Evolutionary conservation across 805 yeast species (phyloP), one percentile per base, ranked within the genome.

Genomic region (Sugiyamaella chiloensis): DNA sequence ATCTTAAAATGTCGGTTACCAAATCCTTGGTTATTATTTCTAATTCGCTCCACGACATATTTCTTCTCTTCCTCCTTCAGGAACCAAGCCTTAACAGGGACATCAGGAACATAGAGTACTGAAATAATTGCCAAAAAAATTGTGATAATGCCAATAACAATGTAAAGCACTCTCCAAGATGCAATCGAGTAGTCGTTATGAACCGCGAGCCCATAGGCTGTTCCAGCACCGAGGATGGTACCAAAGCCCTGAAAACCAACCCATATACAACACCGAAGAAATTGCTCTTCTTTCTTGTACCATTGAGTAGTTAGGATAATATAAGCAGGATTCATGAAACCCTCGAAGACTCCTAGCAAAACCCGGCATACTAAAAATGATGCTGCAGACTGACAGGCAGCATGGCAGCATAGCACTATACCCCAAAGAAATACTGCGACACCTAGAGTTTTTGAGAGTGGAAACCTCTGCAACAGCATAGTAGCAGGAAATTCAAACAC

Each of bases 381-480:
- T 6, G 74, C 66, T 48, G 69, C 75, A 21, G 61, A 64, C 32
- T 69, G 1, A 73, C 76, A 16, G 14, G 40, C 42, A 2, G 83
- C 72, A 52, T 75, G 79, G 16, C 77, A 66, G 34, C 77, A 69
- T 23, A 81, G 63, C n/a, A 80, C 60, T 24, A 60, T 56, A 17
- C 88, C 88, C 89, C 89, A 84, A 0, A 77, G 39, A 14, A 80
- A 57, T 31, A 83, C 73, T 51, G 74, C 72, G 1, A 63, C 51
- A 6, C 77, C 67, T 2, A 76, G 69, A 2, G 79, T 64, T 53
- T 77, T 79, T 3, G 80, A 71, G 54, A 83, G 69, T 3, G 83
- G 84, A 44, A 79, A 74, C 46, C 68, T 70, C 60, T 84, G 88
- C 24, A 80, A 60, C 1, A 73, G 37, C 43, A 66, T 56, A 8